A percentile compares a stretch with the other conserved stretches of the same genome.
These are phyloP conservation scores for Orbilia oligospora DNA, from an alignment of 2,329 filamentous ascomycete species.

Conservation along the genomic window DNA sequence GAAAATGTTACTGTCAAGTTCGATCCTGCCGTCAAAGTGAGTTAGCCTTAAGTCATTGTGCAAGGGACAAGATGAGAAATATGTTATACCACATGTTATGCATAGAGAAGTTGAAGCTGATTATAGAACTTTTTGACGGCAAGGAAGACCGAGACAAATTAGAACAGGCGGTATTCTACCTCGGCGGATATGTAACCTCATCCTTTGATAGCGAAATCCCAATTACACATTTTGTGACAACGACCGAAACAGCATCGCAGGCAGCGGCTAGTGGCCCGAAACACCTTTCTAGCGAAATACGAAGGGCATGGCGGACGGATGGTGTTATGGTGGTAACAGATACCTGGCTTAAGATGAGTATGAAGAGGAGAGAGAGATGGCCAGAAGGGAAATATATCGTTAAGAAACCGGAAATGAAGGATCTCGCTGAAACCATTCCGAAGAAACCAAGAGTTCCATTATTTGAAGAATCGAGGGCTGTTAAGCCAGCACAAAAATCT, in stretches of 20 bases:
- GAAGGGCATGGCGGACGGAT: slow-evolving; percentile 36
- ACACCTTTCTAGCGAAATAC: slow-evolving; percentile 38
- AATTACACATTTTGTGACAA: slow-evolving; percentile 57
- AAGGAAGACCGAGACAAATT: slow-evolving; percentile 61
- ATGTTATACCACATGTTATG: neutral
- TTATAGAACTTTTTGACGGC: slow-evolving; percentile 12
- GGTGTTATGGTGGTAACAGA: slow-evolving; percentile 40
- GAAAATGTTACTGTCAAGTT: slow-evolving; percentile 50
- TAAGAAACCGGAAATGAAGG: slow-evolving; percentile 5
- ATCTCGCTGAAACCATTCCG: neutral
- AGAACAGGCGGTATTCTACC: slow-evolving; percentile 53
- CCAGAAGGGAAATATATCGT: slow-evolving; percentile 44
- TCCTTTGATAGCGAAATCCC: slow-evolving; percentile 48
- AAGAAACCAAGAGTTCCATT: slow-evolving; percentile 19
- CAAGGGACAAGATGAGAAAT: neutral
- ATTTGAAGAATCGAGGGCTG: neutral
- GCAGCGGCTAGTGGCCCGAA: neutral
- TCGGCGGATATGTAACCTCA: slow-evolving; percentile 49
- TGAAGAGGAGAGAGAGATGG: slow-evolving; percentile 48
- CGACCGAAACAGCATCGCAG: neutral
- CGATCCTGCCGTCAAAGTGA: slow-evolving; percentile 53
- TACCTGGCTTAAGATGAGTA: slow-evolving; percentile 51
- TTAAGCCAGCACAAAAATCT: slow-evolving; percentile 12
- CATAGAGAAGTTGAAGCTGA: slow-evolving; percentile 7
- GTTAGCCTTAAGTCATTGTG: slow-evolving; percentile 17